These are phyloP conservation scores for Funneliformis geosporum DNA, from an alignment of 192 early-diverging fungal species.

Conservation along the genomic window DNA sequence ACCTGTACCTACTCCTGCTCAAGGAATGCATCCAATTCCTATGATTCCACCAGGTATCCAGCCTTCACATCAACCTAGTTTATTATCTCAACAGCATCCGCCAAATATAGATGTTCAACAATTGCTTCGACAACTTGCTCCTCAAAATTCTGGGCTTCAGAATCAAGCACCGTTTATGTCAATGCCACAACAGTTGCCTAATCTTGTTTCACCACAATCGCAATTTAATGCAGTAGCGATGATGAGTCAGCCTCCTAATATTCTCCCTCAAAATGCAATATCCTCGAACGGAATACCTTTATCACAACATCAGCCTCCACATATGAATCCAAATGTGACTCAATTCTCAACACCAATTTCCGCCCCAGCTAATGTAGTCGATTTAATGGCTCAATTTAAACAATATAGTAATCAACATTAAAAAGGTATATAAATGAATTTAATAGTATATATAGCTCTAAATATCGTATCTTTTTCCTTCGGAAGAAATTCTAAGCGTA, in stretches of 20 bases:
- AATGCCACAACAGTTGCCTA: constrained; percentile 10
- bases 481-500: background rate
- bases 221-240: constrained; percentile 9
- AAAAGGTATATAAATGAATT: background rate
- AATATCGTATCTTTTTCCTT: background rate
- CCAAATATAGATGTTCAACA: constrained; percentile 34
- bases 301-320: constrained; percentile 29
- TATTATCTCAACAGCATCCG: constrained; percentile 33
- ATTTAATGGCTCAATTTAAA: constrained; percentile 35
- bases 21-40: constrained; percentile 16
- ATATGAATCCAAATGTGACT: constrained; percentile 15
- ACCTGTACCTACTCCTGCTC: background rate
- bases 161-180: constrained; percentile 30
- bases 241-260: constrained; percentile 20
- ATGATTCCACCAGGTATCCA: constrained; percentile 19
- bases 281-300: background rate
- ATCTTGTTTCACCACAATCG: constrained; percentile 23
- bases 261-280: background rate
- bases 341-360: constrained; percentile 19
- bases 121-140: constrained; percentile 33
- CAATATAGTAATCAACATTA: constrained; percentile 30
- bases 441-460: too few relatives aligned
- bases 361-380: constrained; percentile 25
- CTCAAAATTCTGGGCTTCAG: constrained; percentile 13
- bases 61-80: constrained; percentile 22